These are phyloP conservation scores for Nemania sp. DNA, from an alignment of 2,329 filamentous ascomycete species.

Conservation along the genomic window DNA sequence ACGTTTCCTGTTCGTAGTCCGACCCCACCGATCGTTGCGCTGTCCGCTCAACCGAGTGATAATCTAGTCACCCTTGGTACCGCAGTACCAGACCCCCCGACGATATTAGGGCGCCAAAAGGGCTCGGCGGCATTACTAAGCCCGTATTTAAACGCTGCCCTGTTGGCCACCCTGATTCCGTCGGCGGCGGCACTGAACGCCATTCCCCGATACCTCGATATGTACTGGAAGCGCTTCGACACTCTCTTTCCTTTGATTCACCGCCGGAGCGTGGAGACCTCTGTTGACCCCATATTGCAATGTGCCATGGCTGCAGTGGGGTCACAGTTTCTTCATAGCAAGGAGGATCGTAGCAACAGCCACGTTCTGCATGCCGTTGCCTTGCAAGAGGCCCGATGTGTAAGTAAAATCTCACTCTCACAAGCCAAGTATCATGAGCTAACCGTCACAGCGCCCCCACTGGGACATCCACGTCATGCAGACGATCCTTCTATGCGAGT, in stretches of 20 bases:
- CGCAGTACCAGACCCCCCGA: slow-evolving; percentile 54
- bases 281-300: slow-evolving; percentile 59
- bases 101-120: slow-evolving; percentile 57
- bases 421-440: slow-evolving; percentile 21
- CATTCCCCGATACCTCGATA: slow-evolving; percentile 63
- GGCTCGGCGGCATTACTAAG: slow-evolving; percentile 53
- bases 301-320: slow-evolving; percentile 70
- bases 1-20: slow-evolving; percentile 62
- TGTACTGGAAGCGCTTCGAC: slow-evolving; percentile 67
- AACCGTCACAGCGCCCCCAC: slow-evolving; percentile 55
- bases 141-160: slow-evolving; percentile 53
- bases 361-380: slow-evolving; percentile 65
- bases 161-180: slow-evolving; percentile 55
- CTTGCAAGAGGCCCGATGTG: slow-evolving; percentile 62
- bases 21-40: slow-evolving; percentile 59
- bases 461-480: slow-evolving; percentile 66
- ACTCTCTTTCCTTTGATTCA: slow-evolving; percentile 64
- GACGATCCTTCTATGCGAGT: slow-evolving; percentile 66
- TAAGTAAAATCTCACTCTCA: slow-evolving; percentile 52
- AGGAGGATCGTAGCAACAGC: slow-evolving; percentile 63
- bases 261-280: slow-evolving; percentile 58
- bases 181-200: slow-evolving; percentile 55
- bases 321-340: slow-evolving; percentile 62
- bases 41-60: slow-evolving; percentile 61
- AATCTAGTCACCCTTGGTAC: slow-evolving; percentile 61